Percentiles rank a stretch among this genome's conserved stretches.
Evolutionary conservation across 73 alveolate genomes (phyloP).

Genomic region (Halteria grandinella): DNA sequence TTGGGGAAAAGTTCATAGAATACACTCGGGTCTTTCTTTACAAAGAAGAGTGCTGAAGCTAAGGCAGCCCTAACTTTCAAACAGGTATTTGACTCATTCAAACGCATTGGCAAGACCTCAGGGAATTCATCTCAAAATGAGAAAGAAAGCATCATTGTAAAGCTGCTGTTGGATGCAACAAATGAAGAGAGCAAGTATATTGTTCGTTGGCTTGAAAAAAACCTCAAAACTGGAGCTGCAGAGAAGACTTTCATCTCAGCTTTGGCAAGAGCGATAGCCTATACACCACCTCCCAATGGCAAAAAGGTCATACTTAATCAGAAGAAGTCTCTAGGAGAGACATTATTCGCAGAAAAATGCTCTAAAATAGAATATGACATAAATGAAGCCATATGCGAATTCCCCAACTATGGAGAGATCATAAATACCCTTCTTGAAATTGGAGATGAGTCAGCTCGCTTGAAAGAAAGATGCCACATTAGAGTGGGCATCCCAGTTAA

Average conservation of each 20-base stretch:
- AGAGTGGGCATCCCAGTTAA: conserved; percentile 96
- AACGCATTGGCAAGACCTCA: conserved; percentile 68
- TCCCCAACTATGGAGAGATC: conserved; percentile 89
- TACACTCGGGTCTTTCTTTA: conserved; percentile 83
- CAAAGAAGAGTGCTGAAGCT: conserved; percentile 68
- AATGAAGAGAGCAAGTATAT: conserved; percentile 92
- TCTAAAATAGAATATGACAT: conserved; percentile 75
- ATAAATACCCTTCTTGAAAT: conserved; percentile 77
- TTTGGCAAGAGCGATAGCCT: conserved; percentile 87
- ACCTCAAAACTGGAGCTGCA: conserved; percentile 97
- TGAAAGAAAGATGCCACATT: conserved; percentile 85
- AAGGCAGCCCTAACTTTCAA: conserved; percentile 40
- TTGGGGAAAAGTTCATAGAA: conserved; percentile 87
- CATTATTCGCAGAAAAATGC: conserved; percentile 76
- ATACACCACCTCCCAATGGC: conserved; percentile 72
- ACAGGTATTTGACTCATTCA: conserved; percentile 57
- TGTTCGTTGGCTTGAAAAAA: conserved; percentile 94
- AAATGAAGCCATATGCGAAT: conserved; percentile 92
- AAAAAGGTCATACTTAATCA: conserved; percentile 56
- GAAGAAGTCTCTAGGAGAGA: conserved; percentile 58
- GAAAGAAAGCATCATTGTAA: conserved; percentile 83
- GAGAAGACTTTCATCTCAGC: conserved; percentile 95
- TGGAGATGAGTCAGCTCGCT: conserved; percentile 70
- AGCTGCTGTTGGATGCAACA: conserved; percentile 87
- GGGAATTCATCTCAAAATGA: conserved; percentile 87